These are phyloP conservation scores for Penicillium griseofulvum DNA, from an alignment of 2,329 filamentous ascomycete genomes.

Conservation along the genomic window DNA sequence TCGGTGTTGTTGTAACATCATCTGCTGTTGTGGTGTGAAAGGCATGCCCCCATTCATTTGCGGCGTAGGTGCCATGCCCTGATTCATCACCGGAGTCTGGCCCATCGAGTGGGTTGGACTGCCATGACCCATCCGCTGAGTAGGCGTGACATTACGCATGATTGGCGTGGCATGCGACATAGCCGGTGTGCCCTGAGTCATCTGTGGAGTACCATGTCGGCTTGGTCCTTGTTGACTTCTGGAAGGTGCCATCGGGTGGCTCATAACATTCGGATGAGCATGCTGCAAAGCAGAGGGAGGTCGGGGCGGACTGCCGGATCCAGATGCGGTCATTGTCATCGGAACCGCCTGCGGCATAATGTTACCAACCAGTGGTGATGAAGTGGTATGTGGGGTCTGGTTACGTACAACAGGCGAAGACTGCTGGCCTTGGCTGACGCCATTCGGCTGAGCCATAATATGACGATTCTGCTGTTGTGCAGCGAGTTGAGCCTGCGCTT, in stretches of 20 bases:
- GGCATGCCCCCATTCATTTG: constrained; percentile 38
- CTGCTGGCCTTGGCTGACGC: constrained; percentile 42
- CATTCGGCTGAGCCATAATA: constrained; percentile 47
- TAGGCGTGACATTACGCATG: constrained; percentile 49
- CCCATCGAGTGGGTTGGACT: constrained; percentile 46
- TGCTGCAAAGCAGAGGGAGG: constrained; percentile 49
- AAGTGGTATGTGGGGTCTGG: constrained; percentile 46
- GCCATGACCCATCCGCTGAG: constrained; percentile 46
- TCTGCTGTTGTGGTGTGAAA: constrained; percentile 39
- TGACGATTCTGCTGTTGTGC: constrained; percentile 53
- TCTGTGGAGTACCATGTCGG: constrained; percentile 49
- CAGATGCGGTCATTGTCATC: constrained; percentile 47
- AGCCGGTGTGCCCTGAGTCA: constrained; percentile 47
- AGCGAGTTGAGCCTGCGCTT: constrained; percentile 45
- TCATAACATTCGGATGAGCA: constrained; percentile 46
- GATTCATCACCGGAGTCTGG: constrained; percentile 47
- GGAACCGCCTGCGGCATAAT: constrained; percentile 43
- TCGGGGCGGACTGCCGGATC: constrained; percentile 47
- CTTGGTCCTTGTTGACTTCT: constrained; percentile 48
- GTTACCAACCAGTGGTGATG: constrained; percentile 45
- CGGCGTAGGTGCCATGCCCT: constrained; percentile 40
- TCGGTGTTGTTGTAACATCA: constrained; percentile 38
- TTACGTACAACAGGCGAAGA: constrained; percentile 50
- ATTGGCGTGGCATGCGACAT: constrained; percentile 49
- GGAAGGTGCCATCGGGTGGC: constrained; percentile 46